Evolutionary conservation across 2,329 filamentous ascomycete species (phyloP).

Genomic region (Cordyceps cateniannulata): DNA sequence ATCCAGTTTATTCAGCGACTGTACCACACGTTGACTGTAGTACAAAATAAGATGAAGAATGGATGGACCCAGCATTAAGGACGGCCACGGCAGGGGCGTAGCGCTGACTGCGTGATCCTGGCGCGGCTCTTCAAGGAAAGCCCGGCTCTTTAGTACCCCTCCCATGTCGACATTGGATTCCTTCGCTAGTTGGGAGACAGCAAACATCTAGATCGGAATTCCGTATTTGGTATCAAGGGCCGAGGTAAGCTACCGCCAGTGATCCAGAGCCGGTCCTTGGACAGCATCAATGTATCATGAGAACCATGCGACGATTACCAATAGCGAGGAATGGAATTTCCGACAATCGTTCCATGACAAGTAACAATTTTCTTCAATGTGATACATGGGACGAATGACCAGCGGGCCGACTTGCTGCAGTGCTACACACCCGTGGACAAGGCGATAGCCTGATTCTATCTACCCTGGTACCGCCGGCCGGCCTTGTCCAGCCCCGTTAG

Average conservation of each 20-base stretch:
- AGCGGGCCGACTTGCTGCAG: slow-evolving; percentile 6
- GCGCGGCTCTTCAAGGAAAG: no score
- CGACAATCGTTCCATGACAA: not conserved
- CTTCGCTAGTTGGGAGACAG: not conserved
- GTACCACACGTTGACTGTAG: no score
- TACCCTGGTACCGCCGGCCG: not conserved
- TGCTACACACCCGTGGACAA: not conserved
- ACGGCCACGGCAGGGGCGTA: not conserved
- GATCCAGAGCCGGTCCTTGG: not conserved
- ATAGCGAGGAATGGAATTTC: not conserved
- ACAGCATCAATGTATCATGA: not conserved
- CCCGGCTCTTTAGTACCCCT: no score
- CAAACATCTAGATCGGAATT: no score
- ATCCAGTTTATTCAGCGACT: not conserved
- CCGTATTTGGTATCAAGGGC: not conserved
- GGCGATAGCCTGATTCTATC: not conserved
- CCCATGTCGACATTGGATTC: not conserved
- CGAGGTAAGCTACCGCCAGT: not conserved
- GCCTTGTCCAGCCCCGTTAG: not conserved
- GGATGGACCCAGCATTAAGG: no score
- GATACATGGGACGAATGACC: not conserved
- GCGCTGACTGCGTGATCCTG: not conserved
- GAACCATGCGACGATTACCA: not conserved
- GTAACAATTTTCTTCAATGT: not conserved
- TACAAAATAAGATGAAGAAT: no score